Conservation (phyloP, 208 protist species). For the Porcisia hertigi region DNA sequence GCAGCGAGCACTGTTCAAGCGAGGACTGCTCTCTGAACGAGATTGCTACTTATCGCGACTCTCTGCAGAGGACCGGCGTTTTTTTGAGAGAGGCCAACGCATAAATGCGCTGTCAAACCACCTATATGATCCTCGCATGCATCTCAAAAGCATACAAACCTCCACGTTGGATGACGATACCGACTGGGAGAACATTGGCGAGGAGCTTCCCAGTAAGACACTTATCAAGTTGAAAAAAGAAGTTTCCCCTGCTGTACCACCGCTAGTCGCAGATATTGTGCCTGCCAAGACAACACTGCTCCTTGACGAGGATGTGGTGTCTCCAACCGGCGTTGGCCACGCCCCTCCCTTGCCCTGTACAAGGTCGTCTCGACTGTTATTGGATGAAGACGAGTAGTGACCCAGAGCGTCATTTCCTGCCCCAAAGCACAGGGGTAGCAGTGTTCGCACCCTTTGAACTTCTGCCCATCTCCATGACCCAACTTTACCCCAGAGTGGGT, state of each 20-base stretch:
- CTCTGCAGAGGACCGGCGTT: constrained; percentile 42
- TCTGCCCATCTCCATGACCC: not conserved
- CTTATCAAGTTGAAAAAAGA: constrained; percentile 2
- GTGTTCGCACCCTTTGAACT: not conserved
- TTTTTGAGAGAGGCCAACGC: constrained; percentile 28
- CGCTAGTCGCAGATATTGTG: not conserved
- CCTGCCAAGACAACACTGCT: constrained; percentile 6
- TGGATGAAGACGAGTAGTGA: constrained; percentile 25
- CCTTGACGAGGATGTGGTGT: constrained; percentile 21
- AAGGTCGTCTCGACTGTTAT: constrained; percentile 3
- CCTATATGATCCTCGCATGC: constrained; percentile 50
- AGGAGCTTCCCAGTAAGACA: constrained; percentile 6
- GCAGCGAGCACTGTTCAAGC: constrained; percentile 26
- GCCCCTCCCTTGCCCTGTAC: not conserved
- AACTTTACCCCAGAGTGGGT: not conserved
- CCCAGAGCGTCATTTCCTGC: not conserved
- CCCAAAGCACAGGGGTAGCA: not conserved
- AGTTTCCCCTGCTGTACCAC: not conserved
- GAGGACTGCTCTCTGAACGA: constrained; percentile 30
- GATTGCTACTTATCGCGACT: constrained; percentile 40
- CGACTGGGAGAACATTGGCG: constrained; percentile 50
- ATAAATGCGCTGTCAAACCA: constrained; percentile 8
- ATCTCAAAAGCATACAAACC: not conserved
- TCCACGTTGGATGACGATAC: constrained; percentile 20
- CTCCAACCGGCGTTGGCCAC: not conserved